Evolutionary conservation across 352 stramenopile genomes (phyloP), one percentile per base, ranked within the genome.

Genomic region (Phytopythium delawarense): DNA sequence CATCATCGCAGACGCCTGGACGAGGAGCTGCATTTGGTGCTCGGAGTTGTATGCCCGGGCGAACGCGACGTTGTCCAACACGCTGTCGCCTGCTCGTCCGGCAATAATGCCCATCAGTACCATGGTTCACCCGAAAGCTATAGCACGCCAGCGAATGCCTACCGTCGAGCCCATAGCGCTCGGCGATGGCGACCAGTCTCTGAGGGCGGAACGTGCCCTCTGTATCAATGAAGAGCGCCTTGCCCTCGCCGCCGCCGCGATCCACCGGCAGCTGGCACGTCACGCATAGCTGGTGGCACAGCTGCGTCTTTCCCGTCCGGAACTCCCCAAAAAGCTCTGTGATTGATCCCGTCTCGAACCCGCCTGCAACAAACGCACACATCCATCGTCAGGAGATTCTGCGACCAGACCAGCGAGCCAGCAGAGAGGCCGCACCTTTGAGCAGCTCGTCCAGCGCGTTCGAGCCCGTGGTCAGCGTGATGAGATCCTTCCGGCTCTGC

Each of bases 251-350:
- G 52, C 98, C 98, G 50, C 98, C 98, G 44, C 98, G 92, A 62
- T 98, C 96, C 62, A 99, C 86, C 2, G 96, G 91, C 49, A 99
- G 84, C 79, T 99, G 98, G 69, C 96, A 99, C 42, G 97, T 99
- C 39, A 99, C 97, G 72, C 97, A 99, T 1, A 99, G 81, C 60
- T 98, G 99, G 69, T 99, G 98, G 69, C 98, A 99, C 45, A 99
- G 72, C 74, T 99, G 97, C 12, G 98, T 99, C 76, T 99, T 99
- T 39, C 98, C 98, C 18, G 97, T 99, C 18, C 98, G 89, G 75
- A 99, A 99, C 72, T 99, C 98, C 50, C 97, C 97, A 84, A 99
- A 99, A 11, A 99, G 77, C 71, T 99, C 96, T 0, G 97, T 99
- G 61, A 99, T 97, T 20, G 89, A 98, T 2, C 96, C 96, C 12